Evolutionary conservation across 805 yeast species (phyloP).

Genomic region (Candida sonorensis): DNA sequence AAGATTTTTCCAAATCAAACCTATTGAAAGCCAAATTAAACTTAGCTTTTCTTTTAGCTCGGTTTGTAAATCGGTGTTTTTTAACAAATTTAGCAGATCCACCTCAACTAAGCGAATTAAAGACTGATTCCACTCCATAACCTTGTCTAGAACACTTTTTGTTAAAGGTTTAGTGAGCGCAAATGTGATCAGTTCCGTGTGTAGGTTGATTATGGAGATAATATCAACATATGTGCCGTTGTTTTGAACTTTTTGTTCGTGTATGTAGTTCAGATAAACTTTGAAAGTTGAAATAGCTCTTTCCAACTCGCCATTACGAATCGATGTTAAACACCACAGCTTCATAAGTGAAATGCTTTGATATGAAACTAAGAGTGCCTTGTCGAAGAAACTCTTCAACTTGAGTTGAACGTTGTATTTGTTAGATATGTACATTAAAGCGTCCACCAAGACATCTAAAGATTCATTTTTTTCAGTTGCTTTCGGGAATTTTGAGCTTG

Average conservation of each 20-base stretch:
- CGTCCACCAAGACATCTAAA: slow-evolving; percentile 28
- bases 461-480: slow-evolving; percentile 30
- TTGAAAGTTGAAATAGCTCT: slow-evolving; percentile 29
- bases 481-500: slow-evolving; percentile 34
- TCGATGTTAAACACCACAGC: slow-evolving; percentile 25
- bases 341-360: slow-evolving; percentile 36
- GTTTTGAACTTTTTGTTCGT: slow-evolving; percentile 31
- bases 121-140: slow-evolving; percentile 12
- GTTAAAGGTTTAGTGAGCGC: slow-evolving; percentile 4
- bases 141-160: slow-evolving; percentile 11
- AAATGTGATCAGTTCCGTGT: no score
- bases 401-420: slow-evolving; percentile 10
- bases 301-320: slow-evolving; percentile 12
- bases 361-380: slow-evolving; percentile 37
- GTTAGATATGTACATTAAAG: slow-evolving; percentile 14
- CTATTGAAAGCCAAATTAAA: slow-evolving; percentile 18
- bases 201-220: slow-evolving; percentile 22
- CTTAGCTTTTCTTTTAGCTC: slow-evolving; percentile 11
- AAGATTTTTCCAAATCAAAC: slow-evolving; percentile 16
- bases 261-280: slow-evolving; percentile 35
- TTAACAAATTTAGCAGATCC: slow-evolving; percentile 6
- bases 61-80: slow-evolving; percentile 7
- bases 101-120: slow-evolving; percentile 4
- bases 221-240: slow-evolving; percentile 30
- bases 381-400: slow-evolving; percentile 22